Evolutionary conservation across 208 protist species (phyloP), one percentile per base, ranked within the genome.

Genomic region (Acanthamoeba healyi): DNA sequence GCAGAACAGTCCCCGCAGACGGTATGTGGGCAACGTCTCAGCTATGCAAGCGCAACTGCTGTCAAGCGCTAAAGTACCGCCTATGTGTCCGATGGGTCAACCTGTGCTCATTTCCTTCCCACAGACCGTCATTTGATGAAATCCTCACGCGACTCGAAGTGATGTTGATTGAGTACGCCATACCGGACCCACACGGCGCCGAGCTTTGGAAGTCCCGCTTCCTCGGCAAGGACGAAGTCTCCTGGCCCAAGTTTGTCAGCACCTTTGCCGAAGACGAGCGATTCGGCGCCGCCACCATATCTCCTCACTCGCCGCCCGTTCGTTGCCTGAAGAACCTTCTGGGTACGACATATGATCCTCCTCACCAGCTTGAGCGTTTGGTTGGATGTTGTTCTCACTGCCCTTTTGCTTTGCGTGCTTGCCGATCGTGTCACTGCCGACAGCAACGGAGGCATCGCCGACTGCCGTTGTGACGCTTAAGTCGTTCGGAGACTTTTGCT

Each of bases 391-490:
- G n/a, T n/a, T n/a, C n/a, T n/a, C n/a, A n/a, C n/a, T n/a, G n/a
- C n/a, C n/a, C n/a, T n/a, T n/a, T n/a, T n/a, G n/a, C n/a, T n/a
- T n/a, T n/a, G n/a, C n/a, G n/a, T n/a, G n/a, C n/a, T n/a, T n/a
- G n/a, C 26, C 9, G 36, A 24, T n/a, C 7, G 12, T 61, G n/a
- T 5, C 36, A 65, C 22, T 4, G 42, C 5, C 44, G 61, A 34
- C 84, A 91, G 84, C 84, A 12, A 91, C 84, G 36, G 84, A 91
- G 84, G 84, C 84, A 40, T 74, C 58, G 24, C 84, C 84, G 12
- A 91, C 84, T 1, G 58, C 51, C 10, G 84, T 91, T 7, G 84
- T 91, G 32, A 91, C 84, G 34, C 84, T 91, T 26, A 91, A 91
- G 42, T 74, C 51, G 58, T 91, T 91, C 22, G 84, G 84, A 10